Percentiles rank a stretch among this genome's conserved stretches.
phyloP scores from a whole-genome alignment of 1,284 basidiomycete species.

The Marasmius fiardii region DNA sequence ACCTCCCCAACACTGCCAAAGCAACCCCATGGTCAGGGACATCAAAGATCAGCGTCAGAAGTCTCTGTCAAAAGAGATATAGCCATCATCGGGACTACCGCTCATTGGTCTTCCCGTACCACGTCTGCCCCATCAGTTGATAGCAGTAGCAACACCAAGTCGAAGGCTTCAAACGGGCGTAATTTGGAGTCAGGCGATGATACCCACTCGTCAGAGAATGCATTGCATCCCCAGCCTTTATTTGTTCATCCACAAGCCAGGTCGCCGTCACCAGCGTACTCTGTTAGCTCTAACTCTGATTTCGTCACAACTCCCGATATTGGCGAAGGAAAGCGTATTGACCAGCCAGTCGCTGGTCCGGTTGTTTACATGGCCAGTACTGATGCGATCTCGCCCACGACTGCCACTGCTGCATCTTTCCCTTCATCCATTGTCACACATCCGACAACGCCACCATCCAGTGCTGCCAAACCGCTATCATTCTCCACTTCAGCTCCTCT shows the following conservation, averaged over 20 bases:
- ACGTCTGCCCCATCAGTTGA: constrained; percentile 15
- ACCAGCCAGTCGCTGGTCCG: constrained; percentile 55
- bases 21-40: constrained; percentile 17
- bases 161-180: constrained; percentile 3
- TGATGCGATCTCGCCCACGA: background rate
- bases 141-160: constrained; percentile 15
- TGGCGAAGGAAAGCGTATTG: constrained; percentile 54
- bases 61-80: constrained; percentile 28
- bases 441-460: background rate
- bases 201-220: constrained; percentile 9
- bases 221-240: constrained; percentile 33
- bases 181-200: background rate
- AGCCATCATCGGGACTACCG: constrained; percentile 24
- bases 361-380: constrained; percentile 38
- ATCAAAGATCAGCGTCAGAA: constrained; percentile 48
- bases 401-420: background rate
- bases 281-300: constrained; percentile 28
- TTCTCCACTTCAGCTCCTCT: background rate
- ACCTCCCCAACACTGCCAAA: constrained; percentile 6
- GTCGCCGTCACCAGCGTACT: constrained; percentile 37
- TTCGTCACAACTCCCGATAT: constrained; percentile 49
- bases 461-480: background rate
- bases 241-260: constrained; percentile 52
- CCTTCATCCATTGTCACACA: background rate
- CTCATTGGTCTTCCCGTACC: constrained; percentile 6